phyloP scores from a whole-genome alignment of 805 yeast genomes.

The Saccharomyces paradoxus region DNA sequence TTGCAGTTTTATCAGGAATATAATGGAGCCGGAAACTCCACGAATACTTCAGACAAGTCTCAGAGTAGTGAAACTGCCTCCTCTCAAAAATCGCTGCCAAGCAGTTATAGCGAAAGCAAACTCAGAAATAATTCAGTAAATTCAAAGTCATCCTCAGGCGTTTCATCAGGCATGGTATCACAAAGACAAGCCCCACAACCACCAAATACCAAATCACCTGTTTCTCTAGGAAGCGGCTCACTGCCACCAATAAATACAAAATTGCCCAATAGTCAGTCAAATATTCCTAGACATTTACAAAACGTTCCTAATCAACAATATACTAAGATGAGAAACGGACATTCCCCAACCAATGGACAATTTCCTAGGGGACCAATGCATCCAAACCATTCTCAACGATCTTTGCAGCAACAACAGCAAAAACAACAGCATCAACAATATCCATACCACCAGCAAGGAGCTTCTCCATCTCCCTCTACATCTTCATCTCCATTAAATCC shows the following conservation, averaged over 20 bases:
- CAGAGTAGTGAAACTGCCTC: slow-evolving; percentile 2
- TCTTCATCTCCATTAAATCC: slow-evolving; percentile 3
- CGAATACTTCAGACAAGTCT: slow-evolving; percentile 6
- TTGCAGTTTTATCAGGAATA: slow-evolving; percentile 64
- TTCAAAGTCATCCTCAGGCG: slow-evolving; percentile 5
- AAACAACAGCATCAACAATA: slow-evolving; percentile 17
- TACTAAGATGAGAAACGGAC: background rate
- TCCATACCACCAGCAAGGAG: slow-evolving; percentile 17
- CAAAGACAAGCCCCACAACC: slow-evolving; percentile 27
- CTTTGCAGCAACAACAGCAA: slow-evolving; percentile 3
- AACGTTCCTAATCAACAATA: background rate
- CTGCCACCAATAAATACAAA: slow-evolving; percentile 4
- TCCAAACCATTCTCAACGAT: slow-evolving; percentile 9
- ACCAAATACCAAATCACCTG: slow-evolving; percentile 17
- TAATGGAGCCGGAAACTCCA: slow-evolving; percentile 18
- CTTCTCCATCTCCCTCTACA: slow-evolving; percentile 9
- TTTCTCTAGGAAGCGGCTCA: background rate
- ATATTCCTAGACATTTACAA: background rate
- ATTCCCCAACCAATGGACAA: background rate
- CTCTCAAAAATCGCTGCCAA: slow-evolving; percentile 1
- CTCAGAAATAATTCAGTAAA: slow-evolving; percentile 4
- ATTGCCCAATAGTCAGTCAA: background rate
- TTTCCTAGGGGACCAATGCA: slow-evolving; percentile 1
- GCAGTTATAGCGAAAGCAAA: background rate
- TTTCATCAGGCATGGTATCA: slow-evolving; percentile 12